Evolutionary conservation across 495 filamentous ascomycete genomes (phyloP).

Genomic region (Penicillium pancosmium): DNA sequence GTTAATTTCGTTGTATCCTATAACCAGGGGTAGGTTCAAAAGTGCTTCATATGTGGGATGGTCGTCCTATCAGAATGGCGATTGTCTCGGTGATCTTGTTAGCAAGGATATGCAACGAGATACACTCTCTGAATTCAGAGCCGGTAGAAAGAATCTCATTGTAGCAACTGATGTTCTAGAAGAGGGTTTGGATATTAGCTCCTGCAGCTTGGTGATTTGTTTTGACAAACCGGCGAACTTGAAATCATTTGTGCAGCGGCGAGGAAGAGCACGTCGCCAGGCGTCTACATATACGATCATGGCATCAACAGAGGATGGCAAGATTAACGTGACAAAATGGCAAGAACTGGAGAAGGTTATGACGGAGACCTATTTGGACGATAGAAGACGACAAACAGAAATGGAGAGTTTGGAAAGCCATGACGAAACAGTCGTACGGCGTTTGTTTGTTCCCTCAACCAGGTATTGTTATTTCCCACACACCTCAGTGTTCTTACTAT

Average conservation of each 20-base stretch:
- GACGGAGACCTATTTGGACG: conserved; percentile 72
- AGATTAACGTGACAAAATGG: conserved; percentile 53
- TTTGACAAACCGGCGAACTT: conserved; percentile 75
- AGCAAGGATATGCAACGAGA: conserved; percentile 55
- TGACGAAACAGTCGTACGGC: conserved; percentile 45
- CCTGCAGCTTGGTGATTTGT: conserved; percentile 86
- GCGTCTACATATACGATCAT: conserved; percentile 75
- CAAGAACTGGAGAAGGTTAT: conserved; percentile 68
- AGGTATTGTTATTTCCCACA: conserved; percentile 35
- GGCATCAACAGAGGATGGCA: conserved; percentile 42
- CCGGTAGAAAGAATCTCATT: conserved; percentile 73
- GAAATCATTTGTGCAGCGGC: conserved; percentile 86
- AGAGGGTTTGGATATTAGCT: conserved; percentile 88
- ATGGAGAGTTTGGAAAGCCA: conserved; percentile 51
- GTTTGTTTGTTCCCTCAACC: conserved; percentile 55
- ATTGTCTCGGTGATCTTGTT: conserved; percentile 63
- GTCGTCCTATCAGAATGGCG: conserved; percentile 50
- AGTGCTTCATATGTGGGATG: conserved; percentile 68
- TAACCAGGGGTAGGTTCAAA: conserved; percentile 60
- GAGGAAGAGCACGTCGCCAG: conserved; percentile 76
- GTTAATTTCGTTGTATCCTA: conserved; percentile 64
- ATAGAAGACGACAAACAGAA: conserved; percentile 55
- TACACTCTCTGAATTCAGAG: conserved; percentile 69
- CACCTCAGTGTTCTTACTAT: too few relatives aligned
- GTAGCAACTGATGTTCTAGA: conserved; percentile 85